These are phyloP conservation scores for Moringa oleifera DNA, from an alignment of 345 rosid genomes.

Conservation along the genomic window DNA sequence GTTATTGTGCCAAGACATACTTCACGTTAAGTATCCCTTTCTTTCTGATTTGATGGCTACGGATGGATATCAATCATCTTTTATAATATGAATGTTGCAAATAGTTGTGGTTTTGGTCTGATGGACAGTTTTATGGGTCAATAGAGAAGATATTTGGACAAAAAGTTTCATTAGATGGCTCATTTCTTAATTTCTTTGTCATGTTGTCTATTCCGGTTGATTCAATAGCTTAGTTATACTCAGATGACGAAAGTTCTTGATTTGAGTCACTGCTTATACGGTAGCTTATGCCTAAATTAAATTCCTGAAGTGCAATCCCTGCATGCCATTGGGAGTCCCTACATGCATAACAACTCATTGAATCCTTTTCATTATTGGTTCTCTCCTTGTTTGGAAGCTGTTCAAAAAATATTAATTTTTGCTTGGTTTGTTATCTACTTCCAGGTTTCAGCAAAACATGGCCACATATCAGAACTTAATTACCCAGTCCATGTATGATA, in stretches of 20 bases:
- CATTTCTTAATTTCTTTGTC: neutral
- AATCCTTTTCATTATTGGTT: neutral
- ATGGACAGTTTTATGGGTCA: neutral
- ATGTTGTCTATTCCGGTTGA: too few species aligned
- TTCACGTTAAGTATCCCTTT: slow-evolving; percentile 67
- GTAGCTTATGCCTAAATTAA: too few species aligned
- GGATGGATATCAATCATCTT: neutral
- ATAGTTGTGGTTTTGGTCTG: too few species aligned
- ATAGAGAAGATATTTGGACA: neutral
- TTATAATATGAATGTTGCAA: neutral
- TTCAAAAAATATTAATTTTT: neutral
- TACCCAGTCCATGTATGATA: slow-evolving; percentile 93
- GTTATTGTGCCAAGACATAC: slow-evolving; percentile 94
- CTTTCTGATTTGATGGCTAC: neutral
- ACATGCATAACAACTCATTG: neutral
- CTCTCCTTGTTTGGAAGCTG: neutral
- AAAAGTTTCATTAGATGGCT: too few species aligned
- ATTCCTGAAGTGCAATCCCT: neutral
- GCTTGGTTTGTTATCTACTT: slow-evolving; percentile 18
- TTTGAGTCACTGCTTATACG: neutral
- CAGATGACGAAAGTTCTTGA: neutral
- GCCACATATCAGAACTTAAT: slow-evolving; percentile 86
- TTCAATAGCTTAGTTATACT: too few species aligned
- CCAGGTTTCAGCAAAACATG: slow-evolving; percentile 83
- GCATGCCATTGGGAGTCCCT: neutral